Evolutionary conservation across 495 filamentous ascomycete genomes (phyloP).

Genomic region (Echria macrotheca): DNA sequence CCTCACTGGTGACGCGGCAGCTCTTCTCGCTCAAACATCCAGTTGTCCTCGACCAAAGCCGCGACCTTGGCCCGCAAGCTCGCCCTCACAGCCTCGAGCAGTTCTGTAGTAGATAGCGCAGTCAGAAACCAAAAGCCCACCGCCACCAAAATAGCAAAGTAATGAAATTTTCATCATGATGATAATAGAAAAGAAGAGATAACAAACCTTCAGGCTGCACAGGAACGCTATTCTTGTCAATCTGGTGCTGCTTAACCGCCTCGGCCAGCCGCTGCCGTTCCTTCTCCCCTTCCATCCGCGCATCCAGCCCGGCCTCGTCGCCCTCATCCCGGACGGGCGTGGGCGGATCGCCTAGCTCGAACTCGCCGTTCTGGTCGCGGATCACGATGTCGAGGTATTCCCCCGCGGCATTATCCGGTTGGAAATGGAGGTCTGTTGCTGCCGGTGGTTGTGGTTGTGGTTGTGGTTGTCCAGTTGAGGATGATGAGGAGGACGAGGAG

Average conservation of each 20-base stretch:
- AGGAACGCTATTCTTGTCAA: slow-evolving; percentile 57
- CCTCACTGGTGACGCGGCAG: slow-evolving; percentile 30
- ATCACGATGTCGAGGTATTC: slow-evolving; percentile 66
- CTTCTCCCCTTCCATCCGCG: slow-evolving; percentile 39
- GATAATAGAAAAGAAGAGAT: slow-evolving; percentile 6
- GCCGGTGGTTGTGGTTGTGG: no score
- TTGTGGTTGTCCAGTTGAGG: slow-evolving; percentile 16
- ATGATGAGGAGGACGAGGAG: slow-evolving; percentile 24
- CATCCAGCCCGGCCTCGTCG: slow-evolving; percentile 44
- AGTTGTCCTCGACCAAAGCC: slow-evolving; percentile 74
- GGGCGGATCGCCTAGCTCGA: slow-evolving; percentile 61
- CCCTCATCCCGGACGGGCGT: slow-evolving; percentile 48
- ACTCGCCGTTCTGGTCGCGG: slow-evolving; percentile 67
- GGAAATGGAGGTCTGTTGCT: neutral
- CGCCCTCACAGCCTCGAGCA: slow-evolving; percentile 65
- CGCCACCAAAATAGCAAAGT: no score
- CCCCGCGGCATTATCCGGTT: neutral
- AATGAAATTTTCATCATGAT: neutral
- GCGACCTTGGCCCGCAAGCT: slow-evolving; percentile 67
- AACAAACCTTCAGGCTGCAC: slow-evolving; percentile 61
- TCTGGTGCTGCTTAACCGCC: slow-evolving; percentile 50
- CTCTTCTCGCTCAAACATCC: slow-evolving; percentile 82
- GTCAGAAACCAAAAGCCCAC: slow-evolving; percentile 7
- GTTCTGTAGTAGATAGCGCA: slow-evolving; percentile 51
- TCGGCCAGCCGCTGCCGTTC: slow-evolving; percentile 48